Evolutionary conservation across 140 eudicot genomes (phyloP), one percentile per base, ranked within the genome.

Genomic region (Flaveria floridana): DNA sequence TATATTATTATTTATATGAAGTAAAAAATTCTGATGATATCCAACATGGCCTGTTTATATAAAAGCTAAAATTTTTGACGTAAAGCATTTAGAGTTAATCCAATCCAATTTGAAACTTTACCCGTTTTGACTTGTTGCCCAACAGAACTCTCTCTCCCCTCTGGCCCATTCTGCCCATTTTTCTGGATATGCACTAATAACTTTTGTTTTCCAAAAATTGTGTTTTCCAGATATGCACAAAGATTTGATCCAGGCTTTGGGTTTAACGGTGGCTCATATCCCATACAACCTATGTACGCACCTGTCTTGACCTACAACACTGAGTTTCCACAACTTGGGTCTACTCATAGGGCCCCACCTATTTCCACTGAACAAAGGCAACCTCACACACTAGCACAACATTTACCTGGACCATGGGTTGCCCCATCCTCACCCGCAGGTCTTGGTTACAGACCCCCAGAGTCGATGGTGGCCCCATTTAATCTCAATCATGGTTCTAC

Each of bases 241-340:
- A 87, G 97, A 70, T 91, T 91, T 69, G 97, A 91, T 79, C 97
- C 97, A 55, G 97, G 97, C 11, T 91, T 91, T 85, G 97, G 97
- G 66, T 91, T 89, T 64, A 87, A 72, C 72, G 90, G 91, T 61
- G 89, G 96, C 19, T 73, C 88, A 6, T 91, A 91, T 42, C 75
- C 89, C 11, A 73, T 91, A 73, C 97, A 91, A 75, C 97, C 97
- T 10, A 80, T 91, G 87, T 91, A 91, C 64, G 42, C 97, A 52
- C 96, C 96, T 41, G 91, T 90, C 50, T 6, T 91, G 69, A 91
- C 87, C 80, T 91, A 91, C 81, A 91, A 89, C 67, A 87, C 97
- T 7, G 97, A 91, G 74, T 91, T 91, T 57, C 97, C 97, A 19
- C 97, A 89, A 47, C 97, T 91, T 72, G 94, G 96, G 23, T 21